These are phyloP conservation scores for Fomitopsis pulvina DNA, from an alignment of 768 basidiomycete species.

Conservation along the genomic window DNA sequence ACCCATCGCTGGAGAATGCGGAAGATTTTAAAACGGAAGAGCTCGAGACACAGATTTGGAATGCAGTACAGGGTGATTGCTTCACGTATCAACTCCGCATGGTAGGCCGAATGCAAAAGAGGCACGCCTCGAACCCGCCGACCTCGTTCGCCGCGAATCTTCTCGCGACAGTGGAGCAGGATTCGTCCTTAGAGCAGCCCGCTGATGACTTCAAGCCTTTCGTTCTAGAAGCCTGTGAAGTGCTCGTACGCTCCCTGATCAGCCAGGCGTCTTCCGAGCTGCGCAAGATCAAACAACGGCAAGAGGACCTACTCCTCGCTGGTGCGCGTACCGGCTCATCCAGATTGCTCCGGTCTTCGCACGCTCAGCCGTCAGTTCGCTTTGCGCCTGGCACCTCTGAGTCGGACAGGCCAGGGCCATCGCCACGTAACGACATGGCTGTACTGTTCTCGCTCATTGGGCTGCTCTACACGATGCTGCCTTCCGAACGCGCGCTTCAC, in stretches of 20 bases:
- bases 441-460: slow-evolving; percentile 81
- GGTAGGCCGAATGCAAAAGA: slow-evolving; percentile 50
- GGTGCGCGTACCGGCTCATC: slow-evolving; percentile 59
- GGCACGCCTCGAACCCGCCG: slow-evolving; percentile 24
- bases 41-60: slow-evolving; percentile 76
- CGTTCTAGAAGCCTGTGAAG: slow-evolving; percentile 62
- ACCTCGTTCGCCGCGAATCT: slow-evolving; percentile 22
- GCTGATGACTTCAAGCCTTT: slow-evolving; percentile 45
- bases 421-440: slow-evolving; percentile 78
- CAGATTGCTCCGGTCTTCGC: slow-evolving; percentile 40
- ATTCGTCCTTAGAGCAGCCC: slow-evolving; percentile 32
- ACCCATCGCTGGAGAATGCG: slow-evolving; percentile 55
- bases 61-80: slow-evolving; percentile 76
- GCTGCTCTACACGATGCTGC: slow-evolving; percentile 66
- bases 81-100: slow-evolving; percentile 66
- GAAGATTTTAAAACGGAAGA: slow-evolving; percentile 70
- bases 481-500: slow-evolving; percentile 71
- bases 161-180: slow-evolving; percentile 26
- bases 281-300: slow-evolving; percentile 81
- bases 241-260: slow-evolving; percentile 63
- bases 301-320: slow-evolving; percentile 77
- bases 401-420: slow-evolving; percentile 28
- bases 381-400: slow-evolving; percentile 6
- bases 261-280: slow-evolving; percentile 75
- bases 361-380: slow-evolving; percentile 13